phyloP scores from a whole-genome alignment of 192 early-diverging fungal species.

The Linnemannia schmuckeri region DNA sequence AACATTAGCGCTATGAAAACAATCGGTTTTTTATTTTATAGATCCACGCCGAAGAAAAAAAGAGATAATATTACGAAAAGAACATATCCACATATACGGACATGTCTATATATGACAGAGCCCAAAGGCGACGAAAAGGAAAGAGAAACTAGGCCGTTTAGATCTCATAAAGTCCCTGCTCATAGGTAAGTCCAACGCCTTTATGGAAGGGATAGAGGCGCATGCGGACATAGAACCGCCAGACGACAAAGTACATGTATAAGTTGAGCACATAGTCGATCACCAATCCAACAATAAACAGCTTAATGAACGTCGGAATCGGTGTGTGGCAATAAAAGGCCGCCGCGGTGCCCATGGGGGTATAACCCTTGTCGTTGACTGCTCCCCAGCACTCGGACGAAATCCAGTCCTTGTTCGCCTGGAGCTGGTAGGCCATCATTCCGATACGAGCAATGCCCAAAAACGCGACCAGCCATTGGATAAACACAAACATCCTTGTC shows the following conservation, averaged over 20 bases:
- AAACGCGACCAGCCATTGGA: slow-evolving; percentile 46
- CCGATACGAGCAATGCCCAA: slow-evolving; percentile 39
- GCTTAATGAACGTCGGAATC: slow-evolving; percentile 40
- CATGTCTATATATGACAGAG: neutral
- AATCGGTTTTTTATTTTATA: too few relatives aligned
- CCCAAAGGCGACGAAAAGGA: neutral
- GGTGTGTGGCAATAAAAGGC: slow-evolving; percentile 53
- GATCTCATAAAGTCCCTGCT: slow-evolving; percentile 50
- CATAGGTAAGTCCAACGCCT: slow-evolving; percentile 26
- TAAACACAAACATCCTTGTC: slow-evolving; percentile 48
- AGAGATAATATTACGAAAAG: too few relatives aligned
- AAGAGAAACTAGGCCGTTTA: neutral
- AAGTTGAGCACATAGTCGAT: slow-evolving; percentile 49
- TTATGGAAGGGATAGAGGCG: slow-evolving; percentile 53
- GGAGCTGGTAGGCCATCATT: slow-evolving; percentile 50
- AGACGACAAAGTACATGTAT: slow-evolving; percentile 56
- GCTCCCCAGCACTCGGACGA: slow-evolving; percentile 40
- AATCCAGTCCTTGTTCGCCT: slow-evolving; percentile 37
- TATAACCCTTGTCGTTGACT: slow-evolving; percentile 47
- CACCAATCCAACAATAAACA: slow-evolving; percentile 45
- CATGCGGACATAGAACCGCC: slow-evolving; percentile 56
- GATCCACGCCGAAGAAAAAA: too few relatives aligned
- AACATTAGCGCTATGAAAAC: too few relatives aligned
- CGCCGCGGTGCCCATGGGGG: slow-evolving; percentile 41
- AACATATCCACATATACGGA: neutral